Evolutionary conservation across 2,329 filamentous ascomycete genomes (phyloP), one percentile per base, ranked within the genome.

Genomic region (Aspergillus sp.): DNA sequence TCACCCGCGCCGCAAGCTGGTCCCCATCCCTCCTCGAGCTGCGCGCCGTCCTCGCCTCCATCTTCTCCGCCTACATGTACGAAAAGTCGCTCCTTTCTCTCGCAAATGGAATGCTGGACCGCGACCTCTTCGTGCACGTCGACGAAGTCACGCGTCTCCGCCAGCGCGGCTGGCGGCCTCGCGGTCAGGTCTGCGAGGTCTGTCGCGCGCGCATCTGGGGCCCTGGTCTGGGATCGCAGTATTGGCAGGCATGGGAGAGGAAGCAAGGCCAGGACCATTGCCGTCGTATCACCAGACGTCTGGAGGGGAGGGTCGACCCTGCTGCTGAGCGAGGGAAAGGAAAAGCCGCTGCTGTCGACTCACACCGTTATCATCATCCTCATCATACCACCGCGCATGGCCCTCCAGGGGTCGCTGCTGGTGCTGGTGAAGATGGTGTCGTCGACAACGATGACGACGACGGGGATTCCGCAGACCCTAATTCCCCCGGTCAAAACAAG

Each of bases 31-130:
- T 98, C 1, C 84, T 88, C 1, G 89, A 97, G 62, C 77, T 98
- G 3, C 85, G 93, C 40, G 80, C 80, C 5, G 90, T 97, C 0
- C 78, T 98, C 2, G 75, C 81, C 1, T 93, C 90, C 8, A 91
- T 98, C 46, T 97, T 98, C 69, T 83, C 91, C 0, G 91, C 93
- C 0, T 98, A 98, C 63, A 85, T 89, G 0, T 96, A 97, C 63
- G 93, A 98, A 66, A 87, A 91, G 64, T 90, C 86, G 0, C 86
- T 98, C 10, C 77, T 98, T 19, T 77, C 79, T 1, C 79, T 98
- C 3, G 88, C 93, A 0, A 94, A 91, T 63, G 79, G 85, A 3
- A 81, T 98, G 47, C 75, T 98, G 0, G 90, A 94, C 52, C 84
- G 88, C 55, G 93, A 93, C 58, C 76, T 95, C 4, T 98, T 97